Conservation (phyloP, 1,284 basidiomycete species). For the Tremellales sp. region DNA sequence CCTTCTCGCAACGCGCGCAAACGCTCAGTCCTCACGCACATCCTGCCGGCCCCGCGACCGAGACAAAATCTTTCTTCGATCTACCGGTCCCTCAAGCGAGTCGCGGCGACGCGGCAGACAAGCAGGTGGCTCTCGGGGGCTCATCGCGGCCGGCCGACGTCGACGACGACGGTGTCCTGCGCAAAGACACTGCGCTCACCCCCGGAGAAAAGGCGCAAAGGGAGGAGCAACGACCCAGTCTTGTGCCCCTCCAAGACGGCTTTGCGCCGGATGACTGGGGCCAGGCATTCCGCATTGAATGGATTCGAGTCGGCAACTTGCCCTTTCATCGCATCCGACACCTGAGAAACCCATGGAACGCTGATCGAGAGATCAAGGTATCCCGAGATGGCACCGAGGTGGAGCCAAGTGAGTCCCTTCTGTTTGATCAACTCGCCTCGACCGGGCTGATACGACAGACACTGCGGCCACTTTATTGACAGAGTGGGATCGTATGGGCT, state of each 20-base stretch:
- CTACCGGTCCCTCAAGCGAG: background rate
- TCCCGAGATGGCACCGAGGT: slow-evolving; percentile 89
- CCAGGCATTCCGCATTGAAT: slow-evolving; percentile 75
- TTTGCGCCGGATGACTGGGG: slow-evolving; percentile 55
- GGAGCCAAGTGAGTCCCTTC: slow-evolving; percentile 56
- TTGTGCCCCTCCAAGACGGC: slow-evolving; percentile 8
- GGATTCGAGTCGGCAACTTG: slow-evolving; percentile 71
- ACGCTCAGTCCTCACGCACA: slow-evolving; percentile 37
- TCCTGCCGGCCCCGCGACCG: slow-evolving; percentile 4
- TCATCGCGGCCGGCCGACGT: slow-evolving; percentile 12
- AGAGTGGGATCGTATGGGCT: slow-evolving; percentile 60
- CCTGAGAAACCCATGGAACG: slow-evolving; percentile 88
- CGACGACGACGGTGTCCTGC: slow-evolving; percentile 29
- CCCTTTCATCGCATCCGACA: slow-evolving; percentile 74
- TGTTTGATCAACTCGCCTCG: background rate
- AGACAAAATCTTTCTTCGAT: background rate
- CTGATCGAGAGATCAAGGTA: slow-evolving; percentile 83
- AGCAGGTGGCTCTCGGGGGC: slow-evolving; percentile 17
- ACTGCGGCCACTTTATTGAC: slow-evolving; percentile 68
- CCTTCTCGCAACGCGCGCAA: slow-evolving; percentile 13
- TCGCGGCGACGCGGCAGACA: slow-evolving; percentile 7
- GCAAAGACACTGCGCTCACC: slow-evolving; percentile 33
- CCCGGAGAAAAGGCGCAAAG: slow-evolving; percentile 12
- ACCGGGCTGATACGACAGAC: slow-evolving; percentile 19
- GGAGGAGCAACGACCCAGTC: slow-evolving; percentile 4